phyloP scores from a whole-genome alignment of 2,329 filamentous ascomycete genomes.

The Chaetothyriales sp. region DNA sequence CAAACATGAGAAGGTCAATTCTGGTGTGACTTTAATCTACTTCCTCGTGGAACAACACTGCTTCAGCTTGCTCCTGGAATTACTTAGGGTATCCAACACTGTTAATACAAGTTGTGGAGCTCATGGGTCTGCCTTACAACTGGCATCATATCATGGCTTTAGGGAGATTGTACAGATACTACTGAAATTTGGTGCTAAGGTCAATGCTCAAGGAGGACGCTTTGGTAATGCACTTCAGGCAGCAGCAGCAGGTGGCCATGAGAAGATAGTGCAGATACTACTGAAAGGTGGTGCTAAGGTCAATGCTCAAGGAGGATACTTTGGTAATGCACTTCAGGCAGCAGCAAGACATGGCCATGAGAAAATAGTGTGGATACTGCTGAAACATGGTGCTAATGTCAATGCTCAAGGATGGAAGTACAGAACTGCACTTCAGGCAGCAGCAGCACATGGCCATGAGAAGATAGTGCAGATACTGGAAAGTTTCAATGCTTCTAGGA shows the following conservation, averaged over 20 bases:
- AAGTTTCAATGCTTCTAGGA: slow-evolving; percentile 2
- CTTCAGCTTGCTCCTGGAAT: not conserved
- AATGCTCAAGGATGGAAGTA: slow-evolving; percentile 2
- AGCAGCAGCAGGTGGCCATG: slow-evolving; percentile 3
- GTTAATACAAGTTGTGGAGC: slow-evolving; percentile 7
- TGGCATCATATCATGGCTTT: slow-evolving; percentile 3
- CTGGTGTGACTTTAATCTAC: slow-evolving; percentile 1
- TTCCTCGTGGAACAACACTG: slow-evolving; percentile 1
- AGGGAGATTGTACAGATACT: slow-evolving; percentile 6
- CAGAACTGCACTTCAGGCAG: not conserved
- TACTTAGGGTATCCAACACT: slow-evolving; percentile 3
- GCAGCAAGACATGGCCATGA: slow-evolving; percentile 6
- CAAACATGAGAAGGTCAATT: not conserved
- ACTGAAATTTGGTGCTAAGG: slow-evolving; percentile 9
- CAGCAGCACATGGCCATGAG: slow-evolving; percentile 1
- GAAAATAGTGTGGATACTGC: slow-evolving; percentile 4
- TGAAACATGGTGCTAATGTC: slow-evolving; percentile 3
- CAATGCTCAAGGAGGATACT: slow-evolving; percentile 2
- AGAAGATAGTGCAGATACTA: slow-evolving; percentile 4
- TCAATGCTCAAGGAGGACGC: slow-evolving; percentile 12
- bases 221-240: slow-evolving; percentile 8
- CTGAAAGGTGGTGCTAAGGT: slow-evolving; percentile 3
- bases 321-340: slow-evolving; percentile 1
- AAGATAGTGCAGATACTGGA: slow-evolving; percentile 5
- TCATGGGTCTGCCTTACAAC: slow-evolving; percentile 3